phyloP scores from a whole-genome alignment of 306 rosid genomes.

The Lagenaria siceraria region DNA sequence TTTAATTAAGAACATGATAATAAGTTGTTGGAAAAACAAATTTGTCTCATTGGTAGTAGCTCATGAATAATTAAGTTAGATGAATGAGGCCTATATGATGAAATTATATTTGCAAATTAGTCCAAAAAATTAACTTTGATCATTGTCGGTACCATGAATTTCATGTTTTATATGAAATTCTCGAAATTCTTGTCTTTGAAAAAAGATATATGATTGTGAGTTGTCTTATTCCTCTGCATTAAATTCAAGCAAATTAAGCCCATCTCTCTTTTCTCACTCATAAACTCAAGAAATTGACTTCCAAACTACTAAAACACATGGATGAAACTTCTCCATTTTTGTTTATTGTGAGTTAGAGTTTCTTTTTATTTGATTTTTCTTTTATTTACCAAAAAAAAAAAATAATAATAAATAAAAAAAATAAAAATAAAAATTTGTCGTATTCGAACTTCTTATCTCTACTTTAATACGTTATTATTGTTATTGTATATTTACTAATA shows the following conservation, averaged over 20 bases:
- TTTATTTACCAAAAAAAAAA: too few species aligned
- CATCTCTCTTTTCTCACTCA: background rate
- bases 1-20: background rate
- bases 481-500: too few species aligned
- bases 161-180: background rate
- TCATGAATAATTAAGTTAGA: background rate
- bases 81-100: background rate
- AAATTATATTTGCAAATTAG: background rate
- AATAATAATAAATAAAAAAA: too few species aligned
- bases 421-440: too few species aligned
- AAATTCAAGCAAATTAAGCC: background rate
- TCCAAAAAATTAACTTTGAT: background rate
- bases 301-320: background rate
- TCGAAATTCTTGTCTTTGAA: background rate
- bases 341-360: background rate
- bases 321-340: background rate
- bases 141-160: background rate
- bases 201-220: background rate
- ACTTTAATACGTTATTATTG: background rate
- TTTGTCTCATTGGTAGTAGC: background rate
- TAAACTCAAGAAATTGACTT: background rate
- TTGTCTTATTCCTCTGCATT: background rate
- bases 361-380: background rate
- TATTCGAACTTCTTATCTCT: too few species aligned
- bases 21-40: background rate